These are phyloP conservation scores for Aspergillus pseudoterreus DNA, from an alignment of 2,329 filamentous ascomycete species.

Conservation along the genomic window DNA sequence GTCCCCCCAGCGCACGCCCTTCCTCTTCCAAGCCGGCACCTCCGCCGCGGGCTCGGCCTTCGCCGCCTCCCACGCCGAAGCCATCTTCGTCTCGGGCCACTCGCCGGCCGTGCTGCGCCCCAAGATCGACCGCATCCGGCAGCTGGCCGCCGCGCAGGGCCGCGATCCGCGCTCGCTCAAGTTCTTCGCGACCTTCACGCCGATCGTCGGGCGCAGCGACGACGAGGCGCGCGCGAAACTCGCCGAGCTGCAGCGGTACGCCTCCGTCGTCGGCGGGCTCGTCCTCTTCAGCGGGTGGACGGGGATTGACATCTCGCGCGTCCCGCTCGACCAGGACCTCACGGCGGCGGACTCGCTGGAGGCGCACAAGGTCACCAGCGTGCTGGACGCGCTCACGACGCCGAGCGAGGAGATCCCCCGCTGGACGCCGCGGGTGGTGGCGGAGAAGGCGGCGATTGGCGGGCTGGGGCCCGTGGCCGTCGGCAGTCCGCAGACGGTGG, in stretches of 20 bases:
- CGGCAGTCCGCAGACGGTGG: slow-evolving; percentile 45
- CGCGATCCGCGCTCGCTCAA: slow-evolving; percentile 57
- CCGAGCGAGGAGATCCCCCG: slow-evolving; percentile 46
- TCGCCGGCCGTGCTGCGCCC: slow-evolving; percentile 48
- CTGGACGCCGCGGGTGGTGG: slow-evolving; percentile 46
- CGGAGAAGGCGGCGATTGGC: slow-evolving; percentile 47
- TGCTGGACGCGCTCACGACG: slow-evolving; percentile 49
- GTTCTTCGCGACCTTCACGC: slow-evolving; percentile 52
- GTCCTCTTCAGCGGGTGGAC: slow-evolving; percentile 58
- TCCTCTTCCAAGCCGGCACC: slow-evolving; percentile 58
- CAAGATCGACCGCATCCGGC: slow-evolving; percentile 52
- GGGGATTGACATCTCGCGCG: slow-evolving; percentile 56
- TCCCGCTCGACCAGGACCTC: slow-evolving; percentile 57
- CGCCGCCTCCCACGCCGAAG: slow-evolving; percentile 57
- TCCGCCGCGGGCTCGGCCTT: slow-evolving; percentile 56
- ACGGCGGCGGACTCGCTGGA: slow-evolving; percentile 52
- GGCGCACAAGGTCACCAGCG: slow-evolving; percentile 49
- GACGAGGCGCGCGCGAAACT: slow-evolving; percentile 54
- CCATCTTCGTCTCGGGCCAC: slow-evolving; percentile 57
- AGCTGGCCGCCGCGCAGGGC: slow-evolving; percentile 48
- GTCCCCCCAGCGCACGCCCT: slow-evolving; percentile 55
- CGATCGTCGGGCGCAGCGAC: slow-evolving; percentile 49
- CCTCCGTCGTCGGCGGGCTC: slow-evolving; percentile 51
- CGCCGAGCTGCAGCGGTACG: slow-evolving; percentile 50
- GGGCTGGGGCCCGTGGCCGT: slow-evolving; percentile 48